These are phyloP conservation scores for Calonectria pauciramosa DNA, from an alignment of 2,329 filamentous ascomycete species.

Conservation along the genomic window DNA sequence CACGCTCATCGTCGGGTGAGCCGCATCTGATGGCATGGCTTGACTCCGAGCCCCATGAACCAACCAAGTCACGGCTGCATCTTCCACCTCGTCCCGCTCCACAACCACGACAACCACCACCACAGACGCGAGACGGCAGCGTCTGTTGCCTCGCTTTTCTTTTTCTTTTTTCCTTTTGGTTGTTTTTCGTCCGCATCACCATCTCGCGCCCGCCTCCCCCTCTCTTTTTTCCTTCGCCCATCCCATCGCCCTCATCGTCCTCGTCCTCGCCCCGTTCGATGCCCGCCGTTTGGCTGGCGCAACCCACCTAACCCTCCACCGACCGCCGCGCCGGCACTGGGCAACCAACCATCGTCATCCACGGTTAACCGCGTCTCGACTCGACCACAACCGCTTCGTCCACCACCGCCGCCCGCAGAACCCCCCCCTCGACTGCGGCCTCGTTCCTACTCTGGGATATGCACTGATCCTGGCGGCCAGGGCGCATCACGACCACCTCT, in stretches of 20 bases:
- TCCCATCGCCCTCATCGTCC: not conserved
- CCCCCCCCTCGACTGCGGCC: not conserved
- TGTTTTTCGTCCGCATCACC: slow-evolving; percentile 20
- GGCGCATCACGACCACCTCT: slow-evolving; percentile 14
- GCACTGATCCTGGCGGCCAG: slow-evolving; percentile 18
- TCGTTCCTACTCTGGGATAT: slow-evolving; percentile 7
- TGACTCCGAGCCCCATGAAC: slow-evolving; percentile 4
- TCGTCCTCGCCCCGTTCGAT: slow-evolving; percentile 30
- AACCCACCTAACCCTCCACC: slow-evolving; percentile 38
- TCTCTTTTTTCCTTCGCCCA: not conserved
- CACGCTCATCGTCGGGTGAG: slow-evolving; percentile 28
- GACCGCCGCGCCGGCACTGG: slow-evolving; percentile 34
- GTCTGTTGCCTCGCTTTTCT: slow-evolving; percentile 35
- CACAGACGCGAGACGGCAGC: slow-evolving; percentile 23
- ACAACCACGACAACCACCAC: slow-evolving; percentile 22
- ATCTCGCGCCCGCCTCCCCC: not conserved
- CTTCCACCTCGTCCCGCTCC: slow-evolving; percentile 24
- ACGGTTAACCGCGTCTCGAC: slow-evolving; percentile 42
- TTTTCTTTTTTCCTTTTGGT: slow-evolving; percentile 31
- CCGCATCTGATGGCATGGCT: slow-evolving; percentile 37
- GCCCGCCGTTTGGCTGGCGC: slow-evolving; percentile 42
- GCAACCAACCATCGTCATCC: slow-evolving; percentile 41
- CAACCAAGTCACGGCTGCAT: slow-evolving; percentile 26
- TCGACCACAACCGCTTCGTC: slow-evolving; percentile 9
- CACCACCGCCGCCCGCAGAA: not conserved